phyloP scores from a whole-genome alignment of 306 rosid species.

The Rosa chinensis region DNA sequence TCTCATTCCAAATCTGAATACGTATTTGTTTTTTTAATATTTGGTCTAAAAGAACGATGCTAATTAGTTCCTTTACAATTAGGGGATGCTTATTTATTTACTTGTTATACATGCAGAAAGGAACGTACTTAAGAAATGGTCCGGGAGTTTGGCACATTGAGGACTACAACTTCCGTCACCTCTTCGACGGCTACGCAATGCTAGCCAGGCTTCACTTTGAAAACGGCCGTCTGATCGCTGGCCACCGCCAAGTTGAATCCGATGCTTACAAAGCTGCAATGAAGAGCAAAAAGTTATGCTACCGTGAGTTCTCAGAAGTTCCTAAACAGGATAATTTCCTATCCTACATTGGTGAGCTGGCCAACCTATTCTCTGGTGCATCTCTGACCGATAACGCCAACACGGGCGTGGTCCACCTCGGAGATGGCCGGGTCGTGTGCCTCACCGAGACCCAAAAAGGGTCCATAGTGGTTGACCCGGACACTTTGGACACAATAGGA shows the following conservation, averaged over 20 bases:
- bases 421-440: conserved; percentile 86
- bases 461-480: conserved; percentile 70
- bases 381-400: conserved; percentile 87
- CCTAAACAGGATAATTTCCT: conserved; percentile 70
- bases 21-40: background rate
- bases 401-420: conserved; percentile 80
- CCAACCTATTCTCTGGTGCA: conserved; percentile 71
- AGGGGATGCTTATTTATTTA: background rate
- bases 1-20: background rate
- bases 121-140: conserved; percentile 91
- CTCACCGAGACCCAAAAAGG: conserved; percentile 94
- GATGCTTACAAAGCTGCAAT: conserved; percentile 77
- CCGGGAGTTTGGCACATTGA: conserved; percentile 91
- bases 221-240: conserved; percentile 52
- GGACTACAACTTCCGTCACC: conserved; percentile 83
- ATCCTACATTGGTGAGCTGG: conserved; percentile 69
- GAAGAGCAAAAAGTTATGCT: conserved; percentile 66
- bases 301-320: conserved; percentile 87
- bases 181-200: conserved; percentile 92
- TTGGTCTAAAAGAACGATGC: background rate
- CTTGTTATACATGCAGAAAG: conserved; percentile 63
- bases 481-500: conserved; percentile 64
- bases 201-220: conserved; percentile 61
- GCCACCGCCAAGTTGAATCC: conserved; percentile 84
- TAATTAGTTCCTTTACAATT: background rate